Percentiles rank a stretch among this genome's conserved stretches.
These are phyloP conservation scores for Westerdykella sp. DNA, from an alignment of 2,329 filamentous ascomycete genomes.

Conservation along the genomic window DNA sequence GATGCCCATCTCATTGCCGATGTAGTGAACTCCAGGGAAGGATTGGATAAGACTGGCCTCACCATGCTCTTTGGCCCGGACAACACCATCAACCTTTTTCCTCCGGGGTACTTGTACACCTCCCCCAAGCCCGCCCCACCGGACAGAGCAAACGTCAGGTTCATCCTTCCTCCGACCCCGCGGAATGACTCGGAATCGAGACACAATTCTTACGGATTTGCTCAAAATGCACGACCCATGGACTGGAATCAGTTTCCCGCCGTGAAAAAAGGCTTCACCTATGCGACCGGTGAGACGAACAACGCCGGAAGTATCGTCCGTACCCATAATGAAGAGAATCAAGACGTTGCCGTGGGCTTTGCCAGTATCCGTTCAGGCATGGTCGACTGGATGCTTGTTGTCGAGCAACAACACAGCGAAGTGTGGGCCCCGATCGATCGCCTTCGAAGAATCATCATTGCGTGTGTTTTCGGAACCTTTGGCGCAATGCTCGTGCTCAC, in stretches of 20 bases:
- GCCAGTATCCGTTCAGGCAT: conserved; percentile 61
- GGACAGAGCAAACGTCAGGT: conserved; percentile 23
- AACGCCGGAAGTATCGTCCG: conserved; percentile 64
- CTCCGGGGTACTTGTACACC: conserved; percentile 28
- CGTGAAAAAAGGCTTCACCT: conserved; percentile 54
- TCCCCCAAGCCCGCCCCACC: conserved; percentile 15
- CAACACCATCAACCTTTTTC: conserved; percentile 55
- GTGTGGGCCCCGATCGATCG: conserved; percentile 69
- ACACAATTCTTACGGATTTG: conserved; percentile 25
- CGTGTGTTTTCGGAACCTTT: conserved; percentile 76
- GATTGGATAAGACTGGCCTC: conserved; percentile 62
- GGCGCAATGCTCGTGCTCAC: conserved; percentile 66
- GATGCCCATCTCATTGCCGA: conserved; percentile 59
- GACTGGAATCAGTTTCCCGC: conserved; percentile 57
- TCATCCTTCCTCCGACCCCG: conserved; percentile 30
- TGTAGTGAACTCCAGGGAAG: conserved; percentile 59
- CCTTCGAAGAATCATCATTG: conserved; percentile 73
- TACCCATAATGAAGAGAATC: conserved; percentile 65
- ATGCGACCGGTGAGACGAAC: conserved; percentile 45
- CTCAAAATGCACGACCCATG: conserved; percentile 42
- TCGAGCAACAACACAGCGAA: conserved; percentile 69
- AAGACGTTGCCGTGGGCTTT: conserved; percentile 71
- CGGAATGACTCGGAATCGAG: conserved; percentile 14
- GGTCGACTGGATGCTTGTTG: conserved; percentile 74
- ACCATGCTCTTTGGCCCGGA: conserved; percentile 62